Base-by-base conservation (phyloP, 2,329 filamentous ascomycete species). In the Corinectria fuckeliana region DNA sequence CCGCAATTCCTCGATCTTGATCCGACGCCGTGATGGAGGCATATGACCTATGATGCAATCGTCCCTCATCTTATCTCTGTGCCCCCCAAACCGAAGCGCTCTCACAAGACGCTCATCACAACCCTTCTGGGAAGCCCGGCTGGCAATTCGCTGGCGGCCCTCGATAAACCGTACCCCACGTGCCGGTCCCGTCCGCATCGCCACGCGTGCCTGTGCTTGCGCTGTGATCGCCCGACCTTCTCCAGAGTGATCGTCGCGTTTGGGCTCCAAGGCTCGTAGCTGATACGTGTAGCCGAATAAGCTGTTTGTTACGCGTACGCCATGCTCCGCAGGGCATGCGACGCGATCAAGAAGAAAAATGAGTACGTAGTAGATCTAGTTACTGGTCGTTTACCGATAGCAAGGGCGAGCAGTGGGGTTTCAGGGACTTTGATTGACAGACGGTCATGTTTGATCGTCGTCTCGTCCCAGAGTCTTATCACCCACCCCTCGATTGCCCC, bases 361-460 rank as follows among this genome's bases (percentile, higher is more conserved):
- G n/a, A n/a, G n/a, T n/a, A 45, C 28, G 11, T 13, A 42, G n/a
- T 23, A 45, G 42, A n/a, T 18, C 32, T 36, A 10, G n/a, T n/a
- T n/a, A n/a, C n/a, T 16, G 14, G 28, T 44, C 53, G 50, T 52
- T 58, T 58, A 49, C 61, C 60, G 58, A 67, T 64, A 51, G 45
- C 26, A 44, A 62, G 59, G 60, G 61, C 23, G 45, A 47, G 47
- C 28, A 54, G 61, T 39, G 50, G 55, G 36, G 50, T 39, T 52
- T 26, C 44, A 39, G 50, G 38, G 50, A 54, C 38, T 51, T 21
- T 38, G 63, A 57, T 67, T 65, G 56, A 64, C 42, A 56, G 61
- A 30, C 38, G 25, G 58, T 16, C 56, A 44, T 51, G 65, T 66
- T 62, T 69, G 65, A 69, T 65, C 61, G 63, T 62, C 60, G 34